A percentile compares a stretch with the other conserved stretches of the same genome.
Conservation (phyloP, 2,329 filamentous ascomycete species). For the Penicillium sp. region DNA sequence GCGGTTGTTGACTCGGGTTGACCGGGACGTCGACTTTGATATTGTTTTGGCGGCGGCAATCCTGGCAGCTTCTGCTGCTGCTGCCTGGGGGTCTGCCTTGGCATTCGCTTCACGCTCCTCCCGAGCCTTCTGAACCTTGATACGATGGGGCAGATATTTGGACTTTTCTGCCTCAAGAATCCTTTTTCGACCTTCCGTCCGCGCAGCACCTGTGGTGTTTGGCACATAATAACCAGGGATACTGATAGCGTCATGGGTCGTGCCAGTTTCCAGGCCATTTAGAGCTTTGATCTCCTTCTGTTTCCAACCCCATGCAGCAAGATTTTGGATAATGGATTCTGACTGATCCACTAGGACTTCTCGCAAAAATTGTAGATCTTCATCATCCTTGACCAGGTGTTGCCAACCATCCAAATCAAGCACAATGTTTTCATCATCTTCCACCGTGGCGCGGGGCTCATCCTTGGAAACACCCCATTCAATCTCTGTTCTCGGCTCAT, state of each 20-base stretch:
- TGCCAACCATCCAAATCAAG: constrained; percentile 66
- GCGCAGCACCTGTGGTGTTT: constrained; percentile 73
- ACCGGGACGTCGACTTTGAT: constrained; percentile 80
- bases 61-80: constrained; percentile 62
- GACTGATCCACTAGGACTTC: constrained; percentile 43
- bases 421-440: constrained; percentile 55
- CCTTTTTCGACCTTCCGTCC: constrained; percentile 88
- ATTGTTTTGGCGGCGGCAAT: constrained; percentile 70
- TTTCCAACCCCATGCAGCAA: constrained; percentile 59
- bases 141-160: constrained; percentile 93
- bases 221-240: constrained; percentile 70
- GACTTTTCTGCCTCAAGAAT: constrained; percentile 96
- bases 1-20: constrained; percentile 90
- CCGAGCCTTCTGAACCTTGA: constrained; percentile 84
- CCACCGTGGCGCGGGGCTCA: constrained; percentile 54
- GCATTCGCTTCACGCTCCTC: constrained; percentile 76
- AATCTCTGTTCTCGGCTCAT: constrained; percentile 42
- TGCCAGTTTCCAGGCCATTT: constrained; percentile 52
- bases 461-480: constrained; percentile 54
- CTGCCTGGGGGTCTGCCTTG: constrained; percentile 54
- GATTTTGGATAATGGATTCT: constrained; percentile 47
- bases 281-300: constrained; percentile 64
- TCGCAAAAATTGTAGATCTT: constrained; percentile 53
- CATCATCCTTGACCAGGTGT: constrained; percentile 58
- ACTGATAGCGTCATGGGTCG: constrained; percentile 45